A percentile compares a stretch with the other conserved stretches of the same genome.
These are phyloP conservation scores for Geotrichum restrictum DNA, from an alignment of 1,139 yeast species.

Conservation along the genomic window DNA sequence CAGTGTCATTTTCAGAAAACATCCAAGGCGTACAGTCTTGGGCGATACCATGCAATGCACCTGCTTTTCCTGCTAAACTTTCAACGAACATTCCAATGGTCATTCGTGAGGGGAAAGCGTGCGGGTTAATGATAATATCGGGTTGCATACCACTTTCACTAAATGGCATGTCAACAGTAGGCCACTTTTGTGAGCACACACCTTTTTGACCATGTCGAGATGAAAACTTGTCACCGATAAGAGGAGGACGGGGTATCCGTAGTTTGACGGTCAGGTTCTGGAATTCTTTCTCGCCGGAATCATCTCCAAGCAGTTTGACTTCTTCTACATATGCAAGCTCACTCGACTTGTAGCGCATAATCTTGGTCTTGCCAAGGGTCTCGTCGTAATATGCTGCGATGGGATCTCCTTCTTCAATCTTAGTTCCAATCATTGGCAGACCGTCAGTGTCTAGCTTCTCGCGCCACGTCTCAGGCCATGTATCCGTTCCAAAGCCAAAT, in stretches of 20 bases:
- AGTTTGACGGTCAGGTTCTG: constrained; percentile 85
- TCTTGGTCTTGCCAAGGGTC: constrained; percentile 83
- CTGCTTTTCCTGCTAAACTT: constrained; percentile 95
- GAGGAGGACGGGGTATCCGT: constrained; percentile 85
- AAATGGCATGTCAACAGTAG: constrained; percentile 93
- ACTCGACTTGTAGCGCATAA: constrained; percentile 86
- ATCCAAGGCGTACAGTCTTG: constrained; percentile 98
- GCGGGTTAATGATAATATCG: constrained; percentile 97
- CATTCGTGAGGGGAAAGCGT: constrained; percentile 99
- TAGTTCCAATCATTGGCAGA: constrained; percentile 81
- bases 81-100: constrained; percentile 99
- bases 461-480: constrained; percentile 89
- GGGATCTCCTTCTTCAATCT: constrained; percentile 94
- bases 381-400: constrained; percentile 91
- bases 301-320: constrained; percentile 88
- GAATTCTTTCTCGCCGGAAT: constrained; percentile 68
- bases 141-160: constrained; percentile 87
- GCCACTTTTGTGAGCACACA: constrained; percentile 98
- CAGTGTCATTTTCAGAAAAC: constrained; percentile 86
- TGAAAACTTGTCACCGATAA: constrained; percentile 96
- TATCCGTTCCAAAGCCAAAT: constrained; percentile 89
- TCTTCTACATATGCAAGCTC: constrained; percentile 96
- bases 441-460: constrained; percentile 89
- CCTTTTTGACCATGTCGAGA: constrained; percentile 99
- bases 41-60: constrained; percentile 95